Conservation (phyloP, 2,329 filamentous ascomycete genomes). For the Alternaria hordeiaustralica region DNA sequence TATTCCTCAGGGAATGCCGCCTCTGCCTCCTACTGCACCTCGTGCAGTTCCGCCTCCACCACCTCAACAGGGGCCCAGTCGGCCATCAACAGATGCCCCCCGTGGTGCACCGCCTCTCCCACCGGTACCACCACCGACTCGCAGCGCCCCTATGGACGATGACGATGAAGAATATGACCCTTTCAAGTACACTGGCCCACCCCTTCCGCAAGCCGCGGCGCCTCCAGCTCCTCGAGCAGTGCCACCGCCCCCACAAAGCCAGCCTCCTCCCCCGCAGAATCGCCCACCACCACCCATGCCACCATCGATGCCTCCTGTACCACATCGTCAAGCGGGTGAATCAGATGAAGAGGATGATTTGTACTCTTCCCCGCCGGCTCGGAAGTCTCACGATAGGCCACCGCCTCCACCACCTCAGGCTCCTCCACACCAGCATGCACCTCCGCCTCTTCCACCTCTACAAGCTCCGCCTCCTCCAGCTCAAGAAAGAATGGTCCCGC, state of each 20-base stretch:
- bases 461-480: conserved; percentile 47
- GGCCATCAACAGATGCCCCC: conserved; percentile 72
- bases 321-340: conserved; percentile 34
- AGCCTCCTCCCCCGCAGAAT: conserved; percentile 43
- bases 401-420: conserved; percentile 48
- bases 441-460: conserved; percentile 49
- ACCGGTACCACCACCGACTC: conserved; percentile 70
- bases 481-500: conserved; percentile 51
- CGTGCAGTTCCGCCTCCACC: conserved; percentile 63
- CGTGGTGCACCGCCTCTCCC: conserved; percentile 72
- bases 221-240: conserved; percentile 46
- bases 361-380: conserved; percentile 44
- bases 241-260: conserved; percentile 44
- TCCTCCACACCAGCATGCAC: conserved; percentile 41
- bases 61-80: conserved; percentile 60
- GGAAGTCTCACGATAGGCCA: conserved; percentile 44
- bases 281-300: conserved; percentile 42
- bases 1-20: conserved; percentile 42
- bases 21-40: conserved; percentile 45
- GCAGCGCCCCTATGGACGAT: conserved; percentile 35
- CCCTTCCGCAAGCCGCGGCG: conserved; percentile 8
- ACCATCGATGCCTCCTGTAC: conserved; percentile 40
- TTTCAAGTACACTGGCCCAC: conserved; percentile 56
- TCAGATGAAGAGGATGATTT: conserved; percentile 48
- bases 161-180: conserved; percentile 74